Evolutionary conservation across 1,284 basidiomycete genomes (phyloP).

Genomic region (Boletus holoroseus): DNA sequence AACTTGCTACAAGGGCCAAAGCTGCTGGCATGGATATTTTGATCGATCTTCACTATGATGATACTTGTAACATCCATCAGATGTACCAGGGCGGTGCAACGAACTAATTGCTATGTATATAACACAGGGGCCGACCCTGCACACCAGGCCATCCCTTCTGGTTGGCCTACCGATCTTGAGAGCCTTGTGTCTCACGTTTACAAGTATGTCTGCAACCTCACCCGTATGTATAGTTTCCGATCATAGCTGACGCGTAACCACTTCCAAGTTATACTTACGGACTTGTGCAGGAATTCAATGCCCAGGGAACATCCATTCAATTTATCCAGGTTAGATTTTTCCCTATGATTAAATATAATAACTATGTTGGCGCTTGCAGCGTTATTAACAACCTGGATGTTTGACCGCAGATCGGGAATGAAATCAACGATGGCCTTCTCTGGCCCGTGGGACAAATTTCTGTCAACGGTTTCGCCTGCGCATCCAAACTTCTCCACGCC

Average conservation of each 20-base stretch:
- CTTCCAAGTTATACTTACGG: slow-evolving; percentile 11
- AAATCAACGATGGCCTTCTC: slow-evolving; percentile 16
- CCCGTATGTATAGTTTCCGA: background rate
- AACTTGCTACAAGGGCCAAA: slow-evolving; percentile 13
- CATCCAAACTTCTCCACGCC: slow-evolving; percentile 17
- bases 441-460: slow-evolving; percentile 14
- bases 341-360: background rate
- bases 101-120: background rate
- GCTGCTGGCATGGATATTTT: slow-evolving; percentile 17
- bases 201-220: background rate
- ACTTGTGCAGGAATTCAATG: slow-evolving; percentile 12
- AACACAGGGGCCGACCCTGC: slow-evolving; percentile 11
- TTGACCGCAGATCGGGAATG: slow-evolving; percentile 17
- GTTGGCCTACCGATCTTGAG: slow-evolving; percentile 14
- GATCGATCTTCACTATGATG: slow-evolving; percentile 14
- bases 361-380: no score
- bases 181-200: slow-evolving; percentile 12
- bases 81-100: background rate
- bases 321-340: slow-evolving; percentile 13
- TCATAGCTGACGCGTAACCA: background rate
- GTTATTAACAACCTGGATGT: background rate
- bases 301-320: slow-evolving; percentile 15
- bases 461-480: slow-evolving; percentile 5
- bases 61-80: slow-evolving; percentile 9
- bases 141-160: slow-evolving; percentile 13